These are phyloP conservation scores for Trypanosomatidae sp. DNA, from an alignment of 208 protist species.

Conservation along the genomic window DNA sequence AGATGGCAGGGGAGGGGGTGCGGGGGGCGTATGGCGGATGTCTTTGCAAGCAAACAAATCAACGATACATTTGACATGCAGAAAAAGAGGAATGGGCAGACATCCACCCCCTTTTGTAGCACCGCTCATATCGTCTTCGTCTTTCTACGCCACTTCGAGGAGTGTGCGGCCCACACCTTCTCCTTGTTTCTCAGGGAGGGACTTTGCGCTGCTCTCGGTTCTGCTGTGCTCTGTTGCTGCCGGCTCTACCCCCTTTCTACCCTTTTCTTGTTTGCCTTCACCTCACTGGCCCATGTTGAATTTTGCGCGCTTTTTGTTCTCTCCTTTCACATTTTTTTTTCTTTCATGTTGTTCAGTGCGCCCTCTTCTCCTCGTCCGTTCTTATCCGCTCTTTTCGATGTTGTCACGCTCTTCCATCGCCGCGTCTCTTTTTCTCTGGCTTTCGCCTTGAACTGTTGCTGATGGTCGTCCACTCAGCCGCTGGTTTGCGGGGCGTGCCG, in stretches of 20 bases:
- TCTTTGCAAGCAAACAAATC: not conserved
- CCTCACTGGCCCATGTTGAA: not conserved
- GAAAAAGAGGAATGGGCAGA: not conserved
- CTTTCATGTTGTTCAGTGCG: slow-evolving; percentile 1
- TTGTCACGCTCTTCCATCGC: not conserved
- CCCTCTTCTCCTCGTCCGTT: not conserved
- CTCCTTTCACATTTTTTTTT: slow-evolving; percentile 2
- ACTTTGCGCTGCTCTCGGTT: not conserved
- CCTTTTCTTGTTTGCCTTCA: not conserved
- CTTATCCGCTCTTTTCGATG: not conserved
- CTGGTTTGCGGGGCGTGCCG: not conserved
- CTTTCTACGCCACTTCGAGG: not conserved
- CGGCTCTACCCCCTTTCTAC: not conserved
- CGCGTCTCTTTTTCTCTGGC: slow-evolving; percentile 1
- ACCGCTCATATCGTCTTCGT: not conserved
- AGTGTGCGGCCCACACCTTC: not conserved
- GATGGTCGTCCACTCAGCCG: not conserved
- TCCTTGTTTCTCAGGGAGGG: not conserved
- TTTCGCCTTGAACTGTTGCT: not conserved
- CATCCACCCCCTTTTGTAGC: not conserved
- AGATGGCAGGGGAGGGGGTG: not conserved
- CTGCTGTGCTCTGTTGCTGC: not conserved
- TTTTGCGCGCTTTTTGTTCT: not conserved
- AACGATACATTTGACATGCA: not conserved
- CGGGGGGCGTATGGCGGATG: not conserved